Evolutionary conservation across 2,329 filamentous ascomycete species (phyloP).

Genomic region (Fusarium duplospermum): DNA sequence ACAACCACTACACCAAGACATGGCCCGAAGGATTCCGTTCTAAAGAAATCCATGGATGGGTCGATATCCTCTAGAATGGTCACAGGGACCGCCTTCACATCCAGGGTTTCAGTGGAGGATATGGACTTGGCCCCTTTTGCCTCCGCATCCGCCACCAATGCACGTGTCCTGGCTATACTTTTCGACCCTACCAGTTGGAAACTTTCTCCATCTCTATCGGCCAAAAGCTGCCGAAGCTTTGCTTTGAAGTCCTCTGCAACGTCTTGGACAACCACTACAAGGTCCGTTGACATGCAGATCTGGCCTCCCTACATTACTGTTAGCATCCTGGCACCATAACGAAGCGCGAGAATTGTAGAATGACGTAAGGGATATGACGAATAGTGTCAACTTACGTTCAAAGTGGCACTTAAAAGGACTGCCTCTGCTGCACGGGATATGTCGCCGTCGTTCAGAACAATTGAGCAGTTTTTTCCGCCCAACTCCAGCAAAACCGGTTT

Average conservation of each 20-base stretch:
- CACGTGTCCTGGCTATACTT: background rate
- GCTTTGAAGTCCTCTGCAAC: background rate
- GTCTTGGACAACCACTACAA: background rate
- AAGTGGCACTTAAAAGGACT: background rate
- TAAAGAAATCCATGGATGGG: background rate
- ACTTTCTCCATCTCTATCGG: background rate
- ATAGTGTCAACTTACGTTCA: background rate
- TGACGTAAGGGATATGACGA: fast-evolving
- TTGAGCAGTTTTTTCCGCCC: background rate
- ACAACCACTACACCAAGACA: background rate
- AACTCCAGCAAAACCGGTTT: background rate
- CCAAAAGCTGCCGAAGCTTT: background rate
- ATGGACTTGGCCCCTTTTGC: background rate
- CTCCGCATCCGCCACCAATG: background rate
- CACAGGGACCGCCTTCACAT: background rate
- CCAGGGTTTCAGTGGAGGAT: background rate
- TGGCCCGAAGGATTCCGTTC: background rate
- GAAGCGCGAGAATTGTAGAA: background rate
- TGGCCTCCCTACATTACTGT: background rate
- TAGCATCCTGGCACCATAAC: background rate
- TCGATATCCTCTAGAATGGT: background rate
- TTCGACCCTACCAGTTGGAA: background rate
- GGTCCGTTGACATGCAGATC: background rate
- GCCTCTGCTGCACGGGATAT: background rate
- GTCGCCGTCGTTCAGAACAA: background rate